Conservation (phyloP, 2,329 filamentous ascomycete species). For the Aspergillus nomiae region DNA sequence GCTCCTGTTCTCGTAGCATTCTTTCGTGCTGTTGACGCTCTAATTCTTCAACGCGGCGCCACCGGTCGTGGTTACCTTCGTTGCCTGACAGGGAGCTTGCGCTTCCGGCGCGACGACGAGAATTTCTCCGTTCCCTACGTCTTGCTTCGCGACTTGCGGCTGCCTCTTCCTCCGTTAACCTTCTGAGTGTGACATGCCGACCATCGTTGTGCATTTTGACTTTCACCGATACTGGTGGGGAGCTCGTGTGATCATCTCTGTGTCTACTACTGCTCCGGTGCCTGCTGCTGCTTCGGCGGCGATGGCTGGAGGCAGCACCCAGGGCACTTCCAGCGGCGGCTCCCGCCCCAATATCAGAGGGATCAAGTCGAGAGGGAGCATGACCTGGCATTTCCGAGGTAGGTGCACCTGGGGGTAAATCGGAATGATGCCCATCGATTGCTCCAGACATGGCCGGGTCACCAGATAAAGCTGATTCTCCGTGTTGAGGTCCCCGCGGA, state of each 20-base stretch:
- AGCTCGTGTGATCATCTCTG: conserved; percentile 50
- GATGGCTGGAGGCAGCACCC: conserved; percentile 32
- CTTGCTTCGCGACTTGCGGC: conserved; percentile 60
- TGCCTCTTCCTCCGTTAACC: conserved; percentile 64
- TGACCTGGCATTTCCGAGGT: conserved; percentile 34
- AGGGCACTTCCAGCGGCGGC: conserved; percentile 36
- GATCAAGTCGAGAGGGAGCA: conserved; percentile 22
- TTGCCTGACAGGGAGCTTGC: conserved; percentile 45
- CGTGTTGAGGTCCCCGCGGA: conserved; percentile 31
- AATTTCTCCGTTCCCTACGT: conserved; percentile 46
- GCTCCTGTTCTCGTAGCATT: conserved; percentile 42
- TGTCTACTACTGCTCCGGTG: conserved; percentile 18
- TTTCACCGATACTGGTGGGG: conserved; percentile 65
- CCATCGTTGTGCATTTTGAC: conserved; percentile 67
- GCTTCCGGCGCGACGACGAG: conserved; percentile 44
- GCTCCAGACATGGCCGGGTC: conserved; percentile 34
- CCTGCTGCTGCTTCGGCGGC: conserved; percentile 33
- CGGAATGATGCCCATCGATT: conserved; percentile 31
- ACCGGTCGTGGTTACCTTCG: conserved; percentile 44
- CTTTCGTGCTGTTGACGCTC: conserved; percentile 51
- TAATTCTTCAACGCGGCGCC: conserved; percentile 52
- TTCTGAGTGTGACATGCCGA: conserved; percentile 62
- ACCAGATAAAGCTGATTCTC: conserved; percentile 36
- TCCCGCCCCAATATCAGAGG: conserved; percentile 32
- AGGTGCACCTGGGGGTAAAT: conserved; percentile 45